These are phyloP conservation scores for Dictyostelium firmibasis DNA, from an alignment of 78 protist genomes.

Conservation along the genomic window DNA sequence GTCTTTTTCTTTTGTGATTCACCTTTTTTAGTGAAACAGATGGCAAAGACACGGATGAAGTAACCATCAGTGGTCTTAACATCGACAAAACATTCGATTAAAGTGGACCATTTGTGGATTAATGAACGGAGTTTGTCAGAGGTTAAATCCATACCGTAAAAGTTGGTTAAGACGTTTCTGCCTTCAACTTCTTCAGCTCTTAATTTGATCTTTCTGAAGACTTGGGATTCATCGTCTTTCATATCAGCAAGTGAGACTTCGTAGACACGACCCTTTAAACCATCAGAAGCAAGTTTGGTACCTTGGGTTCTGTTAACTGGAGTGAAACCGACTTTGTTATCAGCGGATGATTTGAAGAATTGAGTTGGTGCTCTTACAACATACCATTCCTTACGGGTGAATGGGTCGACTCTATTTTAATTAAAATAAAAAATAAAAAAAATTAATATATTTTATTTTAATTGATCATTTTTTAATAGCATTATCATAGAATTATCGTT, in stretches of 20 bases:
- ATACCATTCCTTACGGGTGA: conserved; percentile 99
- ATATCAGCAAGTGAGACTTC: conserved; percentile 98
- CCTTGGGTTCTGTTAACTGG: conserved; percentile 96
- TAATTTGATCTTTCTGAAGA: conserved; percentile 96
- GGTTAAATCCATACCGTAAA: conserved; percentile 99
- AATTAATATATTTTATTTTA: neutral
- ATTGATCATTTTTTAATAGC: too few relatives aligned
- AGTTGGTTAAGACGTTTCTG: conserved; percentile 92
- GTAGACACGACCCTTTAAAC: conserved; percentile 97
- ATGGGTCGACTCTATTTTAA: conserved; percentile 95
- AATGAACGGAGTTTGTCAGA: conserved; percentile 97
- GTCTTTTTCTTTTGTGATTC: conserved; percentile 92
- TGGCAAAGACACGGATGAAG: conserved; percentile 95
- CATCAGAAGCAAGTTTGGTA: conserved; percentile 94
- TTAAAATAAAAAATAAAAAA: neutral
- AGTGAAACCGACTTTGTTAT: conserved; percentile 95
- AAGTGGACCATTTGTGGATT: conserved; percentile 98
- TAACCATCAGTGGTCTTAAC: conserved; percentile 97
- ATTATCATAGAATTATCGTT: too few relatives aligned
- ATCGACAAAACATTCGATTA: conserved; percentile 96
- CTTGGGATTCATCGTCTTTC: conserved; percentile 92
- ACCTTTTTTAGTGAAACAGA: conserved; percentile 97
- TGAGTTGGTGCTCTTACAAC: conserved; percentile 96
- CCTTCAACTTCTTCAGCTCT: conserved; percentile 98
- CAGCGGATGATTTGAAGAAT: conserved; percentile 81